These are phyloP conservation scores for Hyphopichia wangnamkhiaoensis DNA, from an alignment of 1,139 yeast species.

Conservation along the genomic window DNA sequence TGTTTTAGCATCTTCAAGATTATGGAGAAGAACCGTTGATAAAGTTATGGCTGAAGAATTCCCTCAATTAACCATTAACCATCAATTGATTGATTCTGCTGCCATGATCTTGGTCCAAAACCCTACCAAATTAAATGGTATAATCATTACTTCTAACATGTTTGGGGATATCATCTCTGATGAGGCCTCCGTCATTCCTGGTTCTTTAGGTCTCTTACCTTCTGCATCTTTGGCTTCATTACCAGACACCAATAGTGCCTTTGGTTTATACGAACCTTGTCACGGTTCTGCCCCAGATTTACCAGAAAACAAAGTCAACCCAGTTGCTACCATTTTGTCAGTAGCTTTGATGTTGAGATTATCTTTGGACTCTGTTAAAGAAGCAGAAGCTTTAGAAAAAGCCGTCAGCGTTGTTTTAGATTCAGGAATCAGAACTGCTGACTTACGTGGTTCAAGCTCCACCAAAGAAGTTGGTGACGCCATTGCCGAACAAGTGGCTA, in stretches of 20 bases:
- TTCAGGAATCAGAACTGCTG: slow-evolving; percentile 85
- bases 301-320: slow-evolving; percentile 84
- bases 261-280: slow-evolving; percentile 97
- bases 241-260: slow-evolving; percentile 91
- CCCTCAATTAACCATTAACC: slow-evolving; percentile 82
- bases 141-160: slow-evolving; percentile 91
- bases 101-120: slow-evolving; percentile 94
- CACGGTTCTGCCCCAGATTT: slow-evolving; percentile 99
- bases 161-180: slow-evolving; percentile 97
- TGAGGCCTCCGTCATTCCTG: slow-evolving; percentile 97
- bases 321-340: slow-evolving; percentile 90
- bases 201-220: slow-evolving; percentile 92
- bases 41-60: slow-evolving; percentile 82
- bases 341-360: slow-evolving; percentile 97
- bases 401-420: slow-evolving; percentile 87
- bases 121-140: slow-evolving; percentile 89
- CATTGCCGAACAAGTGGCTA: slow-evolving; percentile 68
- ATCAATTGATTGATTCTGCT: slow-evolving; percentile 96
- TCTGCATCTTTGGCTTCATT: slow-evolving; percentile 94
- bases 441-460: slow-evolving; percentile 75
- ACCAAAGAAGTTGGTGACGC: slow-evolving; percentile 96
- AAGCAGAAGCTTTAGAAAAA: slow-evolving; percentile 84
- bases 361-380: slow-evolving; percentile 76
- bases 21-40: slow-evolving; percentile 94
- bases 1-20: slow-evolving; percentile 91